Evolutionary conservation across 2,329 filamentous ascomycete species (phyloP), one percentile per base, ranked within the genome.

Genomic region (Myriangium duriaei): DNA sequence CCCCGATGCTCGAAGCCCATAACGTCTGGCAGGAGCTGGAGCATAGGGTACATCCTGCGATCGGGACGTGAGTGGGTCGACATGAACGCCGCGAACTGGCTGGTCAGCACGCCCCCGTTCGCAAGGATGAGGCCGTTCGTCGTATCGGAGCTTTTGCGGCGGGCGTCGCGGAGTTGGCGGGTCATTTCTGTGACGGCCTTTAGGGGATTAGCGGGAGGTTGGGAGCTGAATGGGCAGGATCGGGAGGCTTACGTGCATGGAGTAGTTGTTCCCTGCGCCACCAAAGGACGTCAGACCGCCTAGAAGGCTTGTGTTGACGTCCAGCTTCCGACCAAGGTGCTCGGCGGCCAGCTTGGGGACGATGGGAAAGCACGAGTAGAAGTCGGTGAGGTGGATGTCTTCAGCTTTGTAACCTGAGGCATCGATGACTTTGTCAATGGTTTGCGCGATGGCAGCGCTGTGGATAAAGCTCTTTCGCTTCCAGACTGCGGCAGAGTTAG

Each of bases 311-410:
- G 61, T 50, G 1, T 61, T 53, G 0, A 54, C 54, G 1, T 71
- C 58, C 0, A 69, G 61, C 1, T 81, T 50, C 21, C 7, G 21
- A 0, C 64, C 65, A 0, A 81, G 64, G 51, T 80, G 73, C 2
- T 69, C 54, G 17, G 69, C 73, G 1, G 76, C 77, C 0, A 81
- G 56, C 50, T 81, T 81, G 0, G 76, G 77, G 0, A 81, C 75
- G 17, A 81, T 77, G 0, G 77, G 77, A 43, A 81, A 81, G 47
- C 77, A 81, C 65, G 72, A 76, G 57, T 81, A 81, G 40, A 81
- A 69, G 45, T 80, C 76, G 45, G 66, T 71, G 2, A 75, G 51
- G 32, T 79, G 74, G 14, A 81, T 67, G 1, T 79, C 63, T 0
- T 64, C 53, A 13, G 61, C 62, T 0, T 34, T 53, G 1, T 76